Percentiles rank a stretch among this genome's conserved stretches.
phyloP scores from a whole-genome alignment of 768 basidiomycete species.

The Multifurca ochricompacta region DNA sequence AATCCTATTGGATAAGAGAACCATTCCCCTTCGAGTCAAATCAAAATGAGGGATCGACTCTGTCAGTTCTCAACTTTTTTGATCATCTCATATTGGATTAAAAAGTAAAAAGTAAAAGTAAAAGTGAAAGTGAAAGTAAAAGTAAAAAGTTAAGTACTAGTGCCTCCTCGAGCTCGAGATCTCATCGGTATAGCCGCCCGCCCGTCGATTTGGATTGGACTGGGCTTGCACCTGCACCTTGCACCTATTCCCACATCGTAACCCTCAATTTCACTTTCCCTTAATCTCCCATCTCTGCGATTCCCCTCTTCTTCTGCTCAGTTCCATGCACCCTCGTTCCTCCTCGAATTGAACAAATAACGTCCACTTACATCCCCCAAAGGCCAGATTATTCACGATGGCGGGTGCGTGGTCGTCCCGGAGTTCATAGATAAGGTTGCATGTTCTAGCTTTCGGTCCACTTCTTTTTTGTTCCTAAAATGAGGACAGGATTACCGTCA shows the following conservation, averaged over 20 bases:
- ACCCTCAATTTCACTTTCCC: slow-evolving; percentile 11
- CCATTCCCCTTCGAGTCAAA: too few relatives aligned
- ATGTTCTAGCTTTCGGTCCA: background rate
- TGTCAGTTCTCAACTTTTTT: too few relatives aligned
- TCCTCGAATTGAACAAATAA: slow-evolving; percentile 1
- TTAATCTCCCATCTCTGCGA: slow-evolving; percentile 1
- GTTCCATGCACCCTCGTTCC: slow-evolving; percentile 11
- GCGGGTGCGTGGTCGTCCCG: background rate
- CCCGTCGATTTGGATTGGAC: background rate
- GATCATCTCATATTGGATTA: too few relatives aligned
- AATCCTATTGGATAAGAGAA: too few relatives aligned
- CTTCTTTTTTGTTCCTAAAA: slow-evolving; percentile 1
- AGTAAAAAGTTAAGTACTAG: too few relatives aligned
- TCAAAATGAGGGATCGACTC: too few relatives aligned
- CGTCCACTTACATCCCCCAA: background rate
- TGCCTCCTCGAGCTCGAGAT: too few relatives aligned
- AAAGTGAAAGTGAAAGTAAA: too few relatives aligned
- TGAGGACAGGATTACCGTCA: slow-evolving; percentile 4
- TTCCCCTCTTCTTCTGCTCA: background rate
- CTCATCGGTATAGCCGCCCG: too few relatives aligned
- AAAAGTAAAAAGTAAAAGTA: too few relatives aligned
- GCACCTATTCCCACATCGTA: background rate
- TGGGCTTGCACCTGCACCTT: background rate
- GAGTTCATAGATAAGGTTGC: background rate
- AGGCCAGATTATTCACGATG: slow-evolving; percentile 1